A percentile compares a stretch with the other conserved stretches of the same genome.
phyloP scores from a whole-genome alignment of 345 rosid species.

The Linum trigynum region DNA sequence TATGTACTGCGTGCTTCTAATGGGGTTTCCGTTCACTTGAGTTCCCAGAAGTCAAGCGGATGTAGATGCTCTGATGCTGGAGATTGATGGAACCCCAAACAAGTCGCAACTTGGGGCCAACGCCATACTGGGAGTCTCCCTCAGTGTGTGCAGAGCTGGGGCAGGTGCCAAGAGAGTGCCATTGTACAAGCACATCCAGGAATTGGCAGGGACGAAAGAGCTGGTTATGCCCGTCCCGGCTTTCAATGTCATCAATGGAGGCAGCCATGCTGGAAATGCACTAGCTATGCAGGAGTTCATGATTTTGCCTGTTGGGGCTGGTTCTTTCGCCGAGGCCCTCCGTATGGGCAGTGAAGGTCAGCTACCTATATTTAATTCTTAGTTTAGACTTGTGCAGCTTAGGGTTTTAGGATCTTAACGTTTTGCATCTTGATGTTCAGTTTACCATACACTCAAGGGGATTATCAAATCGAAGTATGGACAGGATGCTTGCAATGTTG shows the following conservation, averaged over 20 bases:
- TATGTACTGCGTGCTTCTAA: slow-evolving; percentile 3
- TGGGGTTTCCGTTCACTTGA: background rate
- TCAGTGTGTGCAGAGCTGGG: slow-evolving; percentile 88
- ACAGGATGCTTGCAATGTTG: slow-evolving; percentile 98
- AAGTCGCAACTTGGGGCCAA: slow-evolving; percentile 88
- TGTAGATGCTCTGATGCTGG: slow-evolving; percentile 81
- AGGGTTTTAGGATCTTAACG: background rate
- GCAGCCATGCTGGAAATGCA: slow-evolving; percentile 94
- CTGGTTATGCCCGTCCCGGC: slow-evolving; percentile 99
- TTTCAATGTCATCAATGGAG: slow-evolving; percentile 91
- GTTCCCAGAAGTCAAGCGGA: slow-evolving; percentile 67
- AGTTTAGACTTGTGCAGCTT: no score
- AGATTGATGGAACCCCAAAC: slow-evolving; percentile 80
- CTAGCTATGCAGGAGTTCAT: slow-evolving; percentile 99
- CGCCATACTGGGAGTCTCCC: slow-evolving; percentile 83
- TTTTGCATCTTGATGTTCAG: slow-evolving; percentile 24
- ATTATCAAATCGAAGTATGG: slow-evolving; percentile 85
- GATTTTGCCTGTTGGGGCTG: slow-evolving; percentile 89
- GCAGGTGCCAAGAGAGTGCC: slow-evolving; percentile 91
- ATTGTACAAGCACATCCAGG: slow-evolving; percentile 84
- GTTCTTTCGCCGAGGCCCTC: slow-evolving; percentile 80
- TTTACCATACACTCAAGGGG: slow-evolving; percentile 74
- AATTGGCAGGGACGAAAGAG: slow-evolving; percentile 72
- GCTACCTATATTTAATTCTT: slow-evolving; percentile 7
- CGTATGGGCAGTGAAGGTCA: slow-evolving; percentile 94